Base-by-base conservation (phyloP, 768 basidiomycete genomes). In the Tulasnella sp. region DNA sequence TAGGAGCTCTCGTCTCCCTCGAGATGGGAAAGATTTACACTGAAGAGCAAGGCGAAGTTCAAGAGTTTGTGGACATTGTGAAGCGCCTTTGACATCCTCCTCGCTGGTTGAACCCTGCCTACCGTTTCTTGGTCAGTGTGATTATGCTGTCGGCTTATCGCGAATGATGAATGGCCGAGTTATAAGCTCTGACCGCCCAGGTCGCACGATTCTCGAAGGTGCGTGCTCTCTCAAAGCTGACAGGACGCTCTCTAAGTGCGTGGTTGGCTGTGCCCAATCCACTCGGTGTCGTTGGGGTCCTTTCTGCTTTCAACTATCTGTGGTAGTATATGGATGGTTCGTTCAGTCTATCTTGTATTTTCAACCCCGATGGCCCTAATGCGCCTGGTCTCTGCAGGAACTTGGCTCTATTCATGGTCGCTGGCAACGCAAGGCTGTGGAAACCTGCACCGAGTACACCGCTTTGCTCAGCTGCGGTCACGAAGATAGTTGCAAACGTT, bases 261-360 rank as follows among this genome's bases (percentile, higher is more conserved):
- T 25, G 15, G 42, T 67, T n/a, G 40, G 67, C 82, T 95, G 94
- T 97, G 3, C 93, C 96, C 11, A 97, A 97, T 82, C 96, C 97
- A 29, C 86, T 98, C 0, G 91, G 91, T 14, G 85, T 90, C 2
- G 85, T 91, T 11, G 88, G 85, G 1, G 89, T 97, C 12, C 84
- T 99, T 71, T 91, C 93, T 29, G 97, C 97, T 0, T 98, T 97
- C 86, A 99, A 99, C 83, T 99, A 98, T 97, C 97, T 14, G 90
- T 94, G 58, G 95, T 95, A 40, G 94, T 96, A 64, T 94, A 93
- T 82, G 94, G 94, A 79, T 96, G 94, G 93, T 91, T 12, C 7
- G 73, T 58, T 15, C 83, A 52, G 85, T 14, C 12, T 64, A n/a
- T 31, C 58, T 64, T 11, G 58, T 25, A 64, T 36, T 22, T n/a